Percentiles rank a stretch among this genome's conserved stretches.
These are phyloP conservation scores for Coniochaeta pulveracea DNA, from an alignment of 2,329 filamentous ascomycete genomes.

Conservation along the genomic window DNA sequence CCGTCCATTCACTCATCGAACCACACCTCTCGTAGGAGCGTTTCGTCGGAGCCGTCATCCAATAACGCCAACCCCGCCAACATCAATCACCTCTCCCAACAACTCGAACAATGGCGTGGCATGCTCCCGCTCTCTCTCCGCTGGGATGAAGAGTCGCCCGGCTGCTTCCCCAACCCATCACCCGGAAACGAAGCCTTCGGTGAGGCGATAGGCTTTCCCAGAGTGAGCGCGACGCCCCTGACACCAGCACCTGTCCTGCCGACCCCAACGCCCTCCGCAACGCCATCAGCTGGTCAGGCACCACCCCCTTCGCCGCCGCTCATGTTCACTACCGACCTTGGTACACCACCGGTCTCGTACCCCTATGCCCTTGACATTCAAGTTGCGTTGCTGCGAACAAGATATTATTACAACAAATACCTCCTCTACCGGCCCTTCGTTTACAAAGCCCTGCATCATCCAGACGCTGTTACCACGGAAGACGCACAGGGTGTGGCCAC, in stretches of 20 bases:
- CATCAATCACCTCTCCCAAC: conserved; percentile 37
- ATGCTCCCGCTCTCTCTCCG: conserved; percentile 41
- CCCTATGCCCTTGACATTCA: conserved; percentile 43
- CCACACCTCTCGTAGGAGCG: no score
- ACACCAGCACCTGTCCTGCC: conserved; percentile 8
- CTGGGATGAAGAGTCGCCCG: conserved; percentile 43
- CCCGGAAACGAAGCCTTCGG: conserved; percentile 12
- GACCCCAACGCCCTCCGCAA: conserved; percentile 9
- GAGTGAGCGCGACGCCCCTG: no score
- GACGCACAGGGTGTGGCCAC: conserved; percentile 43
- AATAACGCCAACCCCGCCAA: conserved; percentile 18
- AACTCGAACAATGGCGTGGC: conserved; percentile 46
- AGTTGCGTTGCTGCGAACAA: conserved; percentile 42
- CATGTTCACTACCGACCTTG: conserved; percentile 35
- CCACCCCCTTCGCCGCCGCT: conserved; percentile 11
- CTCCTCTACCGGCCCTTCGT: conserved; percentile 46
- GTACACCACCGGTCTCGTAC: conserved; percentile 30
- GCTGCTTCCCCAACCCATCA: conserved; percentile 23
- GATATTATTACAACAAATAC: conserved; percentile 48
- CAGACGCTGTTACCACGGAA: conserved; percentile 38
- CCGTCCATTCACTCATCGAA: no score
- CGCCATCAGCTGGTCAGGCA: conserved; percentile 12
- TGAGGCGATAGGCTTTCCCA: no score
- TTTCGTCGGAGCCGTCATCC: no score
- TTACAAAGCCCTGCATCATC: conserved; percentile 48